phyloP scores from a whole-genome alignment of 2,329 filamentous ascomycete genomes.

The Colletotrichum truncatum region DNA sequence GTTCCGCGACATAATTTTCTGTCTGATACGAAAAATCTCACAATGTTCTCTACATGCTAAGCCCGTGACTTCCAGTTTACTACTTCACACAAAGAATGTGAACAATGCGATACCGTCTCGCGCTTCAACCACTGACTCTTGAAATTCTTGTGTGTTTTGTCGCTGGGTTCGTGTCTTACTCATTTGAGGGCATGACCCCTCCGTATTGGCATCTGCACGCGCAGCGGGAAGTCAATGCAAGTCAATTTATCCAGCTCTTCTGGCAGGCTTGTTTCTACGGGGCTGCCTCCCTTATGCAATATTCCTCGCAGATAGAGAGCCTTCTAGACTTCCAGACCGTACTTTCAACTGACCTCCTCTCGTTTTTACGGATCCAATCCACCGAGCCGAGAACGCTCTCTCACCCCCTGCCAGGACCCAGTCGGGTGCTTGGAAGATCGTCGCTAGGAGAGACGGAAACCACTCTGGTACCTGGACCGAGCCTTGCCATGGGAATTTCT shows the following conservation, averaged over 20 bases:
- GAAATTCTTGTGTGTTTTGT: not conserved
- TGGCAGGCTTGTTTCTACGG: conserved; percentile 4
- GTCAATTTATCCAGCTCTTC: conserved; percentile 18
- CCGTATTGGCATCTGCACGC: conserved; percentile 21
- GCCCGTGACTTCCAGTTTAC: not conserved
- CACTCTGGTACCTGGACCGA: conserved; percentile 22
- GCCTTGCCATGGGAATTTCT: conserved; percentile 2
- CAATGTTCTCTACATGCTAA: not conserved
- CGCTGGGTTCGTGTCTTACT: not conserved
- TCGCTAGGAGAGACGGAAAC: conserved; percentile 22
- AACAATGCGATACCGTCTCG: not conserved
- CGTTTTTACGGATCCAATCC: conserved; percentile 10
- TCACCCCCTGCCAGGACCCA: not conserved
- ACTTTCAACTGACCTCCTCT: conserved; percentile 2
- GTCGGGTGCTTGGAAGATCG: conserved; percentile 24
- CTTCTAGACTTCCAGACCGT: conserved; percentile 19
- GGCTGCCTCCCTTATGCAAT: conserved; percentile 19
- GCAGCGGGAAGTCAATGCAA: conserved; percentile 20
- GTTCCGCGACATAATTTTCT: not conserved
- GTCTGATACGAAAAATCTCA: conserved; percentile 16
- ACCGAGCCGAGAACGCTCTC: conserved; percentile 5
- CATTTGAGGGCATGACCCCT: conserved; percentile 6
- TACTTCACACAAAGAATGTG: conserved; percentile 1
- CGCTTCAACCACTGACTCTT: conserved; percentile 5
- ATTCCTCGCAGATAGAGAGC: conserved; percentile 22